Percentiles rank a stretch among this genome's conserved stretches.
Conservation (phyloP, 768 basidiomycete genomes). For the Trametes cinnabarina region DNA sequence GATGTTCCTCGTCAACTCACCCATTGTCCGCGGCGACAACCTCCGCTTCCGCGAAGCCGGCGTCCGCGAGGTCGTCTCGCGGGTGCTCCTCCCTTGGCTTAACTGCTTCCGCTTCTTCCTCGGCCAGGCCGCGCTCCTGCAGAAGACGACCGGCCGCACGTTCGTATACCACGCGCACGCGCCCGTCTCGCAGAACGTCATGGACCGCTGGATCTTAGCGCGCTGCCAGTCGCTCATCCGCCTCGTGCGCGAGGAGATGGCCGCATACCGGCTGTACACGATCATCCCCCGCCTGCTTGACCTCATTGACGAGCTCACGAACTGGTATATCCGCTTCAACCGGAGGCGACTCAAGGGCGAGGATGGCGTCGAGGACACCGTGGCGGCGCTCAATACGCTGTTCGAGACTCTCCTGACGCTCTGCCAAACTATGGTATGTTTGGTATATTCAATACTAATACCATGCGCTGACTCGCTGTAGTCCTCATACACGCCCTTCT, state of each 20-base stretch:
- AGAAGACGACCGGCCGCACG: slow-evolving; percentile 71
- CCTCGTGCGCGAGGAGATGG: slow-evolving; percentile 92
- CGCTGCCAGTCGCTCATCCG: slow-evolving; percentile 96
- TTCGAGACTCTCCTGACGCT: slow-evolving; percentile 95
- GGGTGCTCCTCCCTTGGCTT: slow-evolving; percentile 97
- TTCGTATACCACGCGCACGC: slow-evolving; percentile 91
- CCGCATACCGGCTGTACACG: slow-evolving; percentile 94
- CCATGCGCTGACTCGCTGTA: no score
- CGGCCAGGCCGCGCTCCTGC: slow-evolving; percentile 84
- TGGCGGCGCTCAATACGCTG: slow-evolving; percentile 87
- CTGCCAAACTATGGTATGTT: slow-evolving; percentile 87
- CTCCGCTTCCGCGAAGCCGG: slow-evolving; percentile 97
- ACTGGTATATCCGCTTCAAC: slow-evolving; percentile 99
- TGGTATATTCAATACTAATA: not conserved
- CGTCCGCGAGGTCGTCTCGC: slow-evolving; percentile 92
- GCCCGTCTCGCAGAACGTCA: slow-evolving; percentile 83
- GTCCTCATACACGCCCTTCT: slow-evolving; percentile 98
- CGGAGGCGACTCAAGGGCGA: slow-evolving; percentile 94
- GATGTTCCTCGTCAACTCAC: slow-evolving; percentile 99
- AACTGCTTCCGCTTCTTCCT: slow-evolving; percentile 99
- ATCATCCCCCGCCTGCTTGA: slow-evolving; percentile 93
- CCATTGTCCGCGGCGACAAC: slow-evolving; percentile 96
- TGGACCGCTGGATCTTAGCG: slow-evolving; percentile 98
- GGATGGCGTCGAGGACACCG: slow-evolving; percentile 84
- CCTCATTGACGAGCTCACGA: slow-evolving; percentile 93